phyloP scores from a whole-genome alignment of 495 filamentous ascomycete species.

The Cairneyella variabilis region DNA sequence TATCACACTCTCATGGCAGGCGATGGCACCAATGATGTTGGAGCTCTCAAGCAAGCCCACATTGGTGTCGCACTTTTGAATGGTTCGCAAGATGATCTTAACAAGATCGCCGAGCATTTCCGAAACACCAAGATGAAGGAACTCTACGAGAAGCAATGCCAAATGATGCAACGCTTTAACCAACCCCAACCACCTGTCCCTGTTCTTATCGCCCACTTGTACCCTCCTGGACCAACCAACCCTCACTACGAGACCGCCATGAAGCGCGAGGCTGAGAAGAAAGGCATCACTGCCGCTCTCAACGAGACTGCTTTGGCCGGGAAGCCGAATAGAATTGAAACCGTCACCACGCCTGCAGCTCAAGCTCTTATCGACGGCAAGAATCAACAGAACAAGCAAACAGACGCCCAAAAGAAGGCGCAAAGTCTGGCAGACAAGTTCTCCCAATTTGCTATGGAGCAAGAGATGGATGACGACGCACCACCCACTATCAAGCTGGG shows the following conservation, averaged over 20 bases:
- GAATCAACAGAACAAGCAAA: conserved; percentile 47
- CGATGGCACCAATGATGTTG: conserved; percentile 98
- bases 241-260: conserved; percentile 96
- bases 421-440: conserved; percentile 82
- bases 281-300: conserved; percentile 48
- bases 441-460: conserved; percentile 83
- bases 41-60: conserved; percentile 96
- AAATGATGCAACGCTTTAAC: conserved; percentile 89
- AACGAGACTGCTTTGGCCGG: conserved; percentile 29
- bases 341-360: conserved; percentile 65
- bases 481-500: conserved; percentile 96
- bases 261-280: conserved; percentile 72
- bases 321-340: conserved; percentile 56
- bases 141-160: conserved; percentile 91
- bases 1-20: conserved; percentile 99
- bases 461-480: conserved; percentile 82
- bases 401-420: conserved; percentile 64
- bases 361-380: conserved; percentile 62
- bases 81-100: conserved; percentile 85
- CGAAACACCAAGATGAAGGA: conserved; percentile 97
- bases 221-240: conserved; percentile 85
- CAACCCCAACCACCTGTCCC: conserved; percentile 89
- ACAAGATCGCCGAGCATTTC: conserved; percentile 86
- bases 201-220: conserved; percentile 85
- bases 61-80: conserved; percentile 96